A percentile compares a stretch with the other conserved stretches of the same genome.
These are phyloP conservation scores for Handroanthus guayacan DNA, from an alignment of 257 asterid genomes.

Conservation along the genomic window DNA sequence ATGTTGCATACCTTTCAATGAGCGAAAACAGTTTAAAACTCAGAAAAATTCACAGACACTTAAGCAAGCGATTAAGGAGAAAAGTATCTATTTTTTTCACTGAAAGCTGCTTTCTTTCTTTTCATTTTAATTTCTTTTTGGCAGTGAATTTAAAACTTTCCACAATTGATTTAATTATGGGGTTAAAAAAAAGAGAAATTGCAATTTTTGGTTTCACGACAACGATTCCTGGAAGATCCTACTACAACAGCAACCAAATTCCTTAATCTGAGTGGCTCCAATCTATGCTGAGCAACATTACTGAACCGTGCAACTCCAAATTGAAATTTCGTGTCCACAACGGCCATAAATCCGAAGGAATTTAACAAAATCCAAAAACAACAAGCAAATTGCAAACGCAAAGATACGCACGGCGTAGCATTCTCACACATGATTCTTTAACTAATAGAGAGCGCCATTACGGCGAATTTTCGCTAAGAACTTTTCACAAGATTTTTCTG, in stretches of 20 bases:
- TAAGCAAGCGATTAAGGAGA: constrained; percentile 1
- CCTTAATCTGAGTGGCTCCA: constrained; percentile 13
- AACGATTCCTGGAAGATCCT: background rate
- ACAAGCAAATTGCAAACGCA: background rate
- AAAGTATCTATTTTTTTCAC: background rate
- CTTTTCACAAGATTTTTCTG: background rate
- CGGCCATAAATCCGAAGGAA: background rate
- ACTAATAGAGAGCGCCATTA: background rate
- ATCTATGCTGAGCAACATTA: background rate
- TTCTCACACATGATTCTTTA: background rate
- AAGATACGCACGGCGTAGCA: background rate
- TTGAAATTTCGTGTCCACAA: background rate
- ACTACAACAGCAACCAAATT: background rate
- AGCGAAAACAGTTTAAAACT: constrained; percentile 11
- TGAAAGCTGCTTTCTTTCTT: background rate
- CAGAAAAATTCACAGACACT: background rate
- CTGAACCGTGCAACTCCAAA: background rate
- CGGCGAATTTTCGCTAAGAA: background rate
- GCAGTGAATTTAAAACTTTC: constrained; percentile 9
- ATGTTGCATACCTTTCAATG: background rate
- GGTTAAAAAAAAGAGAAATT: background rate
- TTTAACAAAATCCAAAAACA: background rate
- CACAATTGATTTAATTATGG: background rate
- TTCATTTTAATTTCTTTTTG: background rate
- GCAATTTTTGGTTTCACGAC: background rate